phyloP scores from a whole-genome alignment of 805 yeast species.

The Spathaspora gorwiae region DNA sequence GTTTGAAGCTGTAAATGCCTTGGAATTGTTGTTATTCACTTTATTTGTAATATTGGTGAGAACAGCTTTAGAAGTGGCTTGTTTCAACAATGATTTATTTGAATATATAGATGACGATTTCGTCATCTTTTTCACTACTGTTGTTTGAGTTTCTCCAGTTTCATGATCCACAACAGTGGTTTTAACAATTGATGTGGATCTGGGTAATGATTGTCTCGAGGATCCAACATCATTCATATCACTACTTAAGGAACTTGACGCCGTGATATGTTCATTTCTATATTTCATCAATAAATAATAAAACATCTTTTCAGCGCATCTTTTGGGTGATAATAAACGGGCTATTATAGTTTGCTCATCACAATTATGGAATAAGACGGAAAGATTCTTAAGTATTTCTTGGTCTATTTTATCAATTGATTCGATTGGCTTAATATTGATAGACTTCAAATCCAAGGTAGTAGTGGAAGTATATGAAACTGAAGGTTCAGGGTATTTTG shows the following conservation, averaged over 20 bases:
- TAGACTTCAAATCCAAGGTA: constrained; percentile 12
- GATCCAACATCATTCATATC: constrained; percentile 19
- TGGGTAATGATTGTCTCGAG: constrained; percentile 29
- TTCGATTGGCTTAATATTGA: constrained; percentile 31
- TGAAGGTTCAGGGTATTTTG: constrained; percentile 57
- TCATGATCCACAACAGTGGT: constrained; percentile 32
- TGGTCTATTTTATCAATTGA: constrained; percentile 54
- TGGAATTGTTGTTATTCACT: constrained; percentile 6
- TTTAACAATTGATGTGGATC: constrained; percentile 37
- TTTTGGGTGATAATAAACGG: constrained; percentile 49
- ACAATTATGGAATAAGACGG: constrained; percentile 80
- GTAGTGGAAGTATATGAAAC: constrained; percentile 8
- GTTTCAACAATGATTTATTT: constrained; percentile 10
- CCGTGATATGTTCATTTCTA: constrained; percentile 56
- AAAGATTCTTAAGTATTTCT: constrained; percentile 70
- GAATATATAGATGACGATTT: constrained; percentile 19
- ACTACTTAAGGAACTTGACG: constrained; percentile 14
- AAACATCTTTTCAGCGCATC: constrained; percentile 75
- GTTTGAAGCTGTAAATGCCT: constrained; percentile 33
- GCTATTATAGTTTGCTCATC: constrained; percentile 47
- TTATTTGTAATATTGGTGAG: constrained; percentile 33
- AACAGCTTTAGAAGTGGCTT: constrained; percentile 10
- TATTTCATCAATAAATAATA: constrained; percentile 72
- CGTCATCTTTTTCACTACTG: constrained; percentile 14
- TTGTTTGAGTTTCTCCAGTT: constrained; percentile 19